A percentile compares a stretch with the other conserved stretches of the same genome.
These are phyloP conservation scores for Aphanomyces stellatus DNA, from an alignment of 352 stramenopile species.

Conservation along the genomic window DNA sequence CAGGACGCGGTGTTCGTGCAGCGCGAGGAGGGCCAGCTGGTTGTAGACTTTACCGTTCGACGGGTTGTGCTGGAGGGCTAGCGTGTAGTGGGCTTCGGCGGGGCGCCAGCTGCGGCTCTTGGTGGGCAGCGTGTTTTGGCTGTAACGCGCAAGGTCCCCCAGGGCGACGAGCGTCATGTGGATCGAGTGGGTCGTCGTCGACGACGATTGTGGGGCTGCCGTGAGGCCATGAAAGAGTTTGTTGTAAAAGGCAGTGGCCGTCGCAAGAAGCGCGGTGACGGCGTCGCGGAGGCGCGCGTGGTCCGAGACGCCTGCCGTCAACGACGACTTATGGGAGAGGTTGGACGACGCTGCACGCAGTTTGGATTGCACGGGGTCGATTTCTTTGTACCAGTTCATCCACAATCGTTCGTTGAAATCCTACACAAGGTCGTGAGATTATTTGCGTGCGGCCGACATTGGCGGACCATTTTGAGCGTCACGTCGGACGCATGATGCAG, in stretches of 20 bases:
- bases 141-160: conserved; percentile 39
- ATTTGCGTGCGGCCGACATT: neutral
- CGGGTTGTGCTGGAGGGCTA: conserved; percentile 31
- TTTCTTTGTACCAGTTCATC: conserved; percentile 55
- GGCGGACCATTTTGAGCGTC: conserved; percentile 30
- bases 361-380: conserved; percentile 29
- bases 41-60: conserved; percentile 52
- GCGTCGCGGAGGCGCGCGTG: conserved; percentile 20
- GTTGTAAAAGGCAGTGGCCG: conserved; percentile 25
- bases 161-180: conserved; percentile 41
- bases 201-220: neutral
- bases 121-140: conserved; percentile 24
- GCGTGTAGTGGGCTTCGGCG: conserved; percentile 30
- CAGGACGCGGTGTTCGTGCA: conserved; percentile 28
- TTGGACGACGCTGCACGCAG: neutral
- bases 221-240: conserved; percentile 23
- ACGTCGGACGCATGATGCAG: conserved; percentile 27
- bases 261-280: conserved; percentile 24
- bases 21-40: conserved; percentile 40
- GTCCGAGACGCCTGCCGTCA: neutral
- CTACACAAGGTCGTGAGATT: conserved; percentile 19
- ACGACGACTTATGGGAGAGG: conserved; percentile 12
- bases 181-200: conserved; percentile 22
- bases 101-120: conserved; percentile 25
- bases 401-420: conserved; percentile 47